Percentiles rank a stretch among this genome's conserved stretches.
phyloP scores from a whole-genome alignment of 352 stramenopile species.

The Saprolegnia parasitica region DNA sequence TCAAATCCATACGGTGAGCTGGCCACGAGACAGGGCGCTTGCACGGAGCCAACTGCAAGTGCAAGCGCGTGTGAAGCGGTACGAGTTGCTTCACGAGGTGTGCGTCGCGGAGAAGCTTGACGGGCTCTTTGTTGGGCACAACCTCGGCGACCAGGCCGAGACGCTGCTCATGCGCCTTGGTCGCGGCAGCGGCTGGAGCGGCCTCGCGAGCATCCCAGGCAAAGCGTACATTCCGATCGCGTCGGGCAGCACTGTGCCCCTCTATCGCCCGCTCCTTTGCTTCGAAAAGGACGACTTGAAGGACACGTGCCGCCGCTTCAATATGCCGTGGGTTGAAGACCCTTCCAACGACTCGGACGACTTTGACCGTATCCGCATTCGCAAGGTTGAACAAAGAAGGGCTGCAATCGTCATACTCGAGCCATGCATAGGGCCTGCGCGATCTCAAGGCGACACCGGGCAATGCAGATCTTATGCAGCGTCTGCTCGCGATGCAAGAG shows the following conservation, averaged over 20 bases:
- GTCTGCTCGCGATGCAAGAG: constrained; percentile 47
- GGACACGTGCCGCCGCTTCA: constrained; percentile 63
- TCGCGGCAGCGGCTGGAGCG: constrained; percentile 67
- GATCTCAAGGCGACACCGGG: constrained; percentile 41
- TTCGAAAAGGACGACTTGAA: constrained; percentile 57
- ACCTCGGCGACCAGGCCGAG: constrained; percentile 72
- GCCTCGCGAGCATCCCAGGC: constrained; percentile 57
- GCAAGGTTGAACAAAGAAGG: constrained; percentile 42
- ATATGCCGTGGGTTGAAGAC: constrained; percentile 76
- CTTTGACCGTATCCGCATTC: constrained; percentile 80
- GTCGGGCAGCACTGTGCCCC: constrained; percentile 16
- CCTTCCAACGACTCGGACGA: constrained; percentile 69
- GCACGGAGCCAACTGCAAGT: constrained; percentile 70
- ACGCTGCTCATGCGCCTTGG: constrained; percentile 76
- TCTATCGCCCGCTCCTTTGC: constrained; percentile 61
- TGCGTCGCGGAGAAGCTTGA: constrained; percentile 50
- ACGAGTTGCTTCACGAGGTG: constrained; percentile 50
- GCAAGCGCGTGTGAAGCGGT: constrained; percentile 58
- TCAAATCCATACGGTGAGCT: constrained; percentile 41
- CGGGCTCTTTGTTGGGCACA: constrained; percentile 76
- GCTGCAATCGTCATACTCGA: too few relatives aligned
- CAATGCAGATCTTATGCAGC: constrained; percentile 35
- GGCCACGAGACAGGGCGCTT: constrained; percentile 37
- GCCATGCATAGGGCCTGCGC: constrained; percentile 42
- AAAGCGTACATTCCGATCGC: constrained; percentile 34